Base-by-base conservation (phyloP, 352 stramenopile species). In the Globisporangium viniferum region DNA sequence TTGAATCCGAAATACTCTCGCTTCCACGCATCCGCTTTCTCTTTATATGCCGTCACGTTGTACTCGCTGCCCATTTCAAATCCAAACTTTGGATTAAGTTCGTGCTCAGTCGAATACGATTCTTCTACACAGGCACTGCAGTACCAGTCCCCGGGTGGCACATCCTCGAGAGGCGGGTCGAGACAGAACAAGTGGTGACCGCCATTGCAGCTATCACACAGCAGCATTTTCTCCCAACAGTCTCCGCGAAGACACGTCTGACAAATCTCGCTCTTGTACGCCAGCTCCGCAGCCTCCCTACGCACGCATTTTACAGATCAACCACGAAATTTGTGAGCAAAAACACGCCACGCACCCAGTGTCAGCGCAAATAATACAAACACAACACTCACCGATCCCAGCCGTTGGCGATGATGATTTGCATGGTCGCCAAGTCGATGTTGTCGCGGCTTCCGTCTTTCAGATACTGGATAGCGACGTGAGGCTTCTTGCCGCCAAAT, bases 51-150 rank as follows among this genome's bases (percentile, higher is more conserved):
- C 20, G 76, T 66, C 41, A 95, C 70, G n/a, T 77, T 92, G 66
- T 93, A 90, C 67, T 95, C 87, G 36, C 78, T 83, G 2, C 86
- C 84, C 76, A 92, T 92, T 67, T 95, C 86, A 59, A 95, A 95
- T 3, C 85, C 86, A 66, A 93, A 95, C 60, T 88, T 92, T 2
- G 76, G 76, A n/a, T 84, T 89, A 1, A 70, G 54, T 29, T 88
- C 78, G 27, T 67, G 59, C 49, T 79, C 77, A 24, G 71, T 63
- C 10, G 76, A 72, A 20, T 82, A 71, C 27, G 71, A 79, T n/a
- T 93, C 84, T 5, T 79, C 64, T 12, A 95, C 85, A 53, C 88
- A 95, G 14, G 75, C 59, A 12, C 82, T 72, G 49, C 88, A 95
- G 59, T 93, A 95, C 88, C 88, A 95, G 58, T 95, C 87, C 6